Evolutionary conservation across 352 stramenopile genomes (phyloP), one percentile per base, ranked within the genome.

Genomic region (Globisporangium parvum): DNA sequence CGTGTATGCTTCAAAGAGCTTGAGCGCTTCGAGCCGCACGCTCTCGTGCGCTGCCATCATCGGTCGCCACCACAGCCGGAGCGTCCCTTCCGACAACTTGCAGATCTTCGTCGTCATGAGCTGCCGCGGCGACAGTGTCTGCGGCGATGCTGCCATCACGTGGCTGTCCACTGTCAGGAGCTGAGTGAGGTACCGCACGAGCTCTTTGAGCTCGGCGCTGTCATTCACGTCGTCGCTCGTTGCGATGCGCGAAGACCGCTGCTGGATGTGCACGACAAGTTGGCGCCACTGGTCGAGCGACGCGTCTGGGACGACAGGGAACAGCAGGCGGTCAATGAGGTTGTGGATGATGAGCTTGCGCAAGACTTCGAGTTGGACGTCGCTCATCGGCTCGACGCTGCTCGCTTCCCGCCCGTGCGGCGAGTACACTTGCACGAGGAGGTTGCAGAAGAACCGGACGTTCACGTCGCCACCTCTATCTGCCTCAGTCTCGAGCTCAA

Each of bases 361-460:
- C 35, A 85, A 55, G 49, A 70, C 55, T 62, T 60, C 58, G 49
- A 80, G 44, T 42, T 80, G 63, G 15, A 28, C 26, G 24, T 69
- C 35, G 59, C 84, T 47, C 70, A 77, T 71, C 17, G 45, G 24
- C 6, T 67, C 65, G 24, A 68, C 69, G 21, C 71, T 67, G 2
- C 55, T 54, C 9, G 65, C 58, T 28, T 60, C 53, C 11, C 55
- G 33, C 9, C 51, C 48, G 5, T 62, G 59, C 51, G 60, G 53
- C 2, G 68, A 62, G 35, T 92, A 92, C 1, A 89, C 66, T 61
- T 92, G 75, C 12, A 84, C 71, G 33, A 90, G 71, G 35, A 92
- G 57, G 35, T 81, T 84, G 62, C 85, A 94, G 45, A 91, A 91
- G 62, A 91, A 90, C 20, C 55, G 67, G 2, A 88, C 75, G 31